phyloP scores from a whole-genome alignment of 2,329 filamentous ascomycete genomes.

The Phoma sp. region DNA sequence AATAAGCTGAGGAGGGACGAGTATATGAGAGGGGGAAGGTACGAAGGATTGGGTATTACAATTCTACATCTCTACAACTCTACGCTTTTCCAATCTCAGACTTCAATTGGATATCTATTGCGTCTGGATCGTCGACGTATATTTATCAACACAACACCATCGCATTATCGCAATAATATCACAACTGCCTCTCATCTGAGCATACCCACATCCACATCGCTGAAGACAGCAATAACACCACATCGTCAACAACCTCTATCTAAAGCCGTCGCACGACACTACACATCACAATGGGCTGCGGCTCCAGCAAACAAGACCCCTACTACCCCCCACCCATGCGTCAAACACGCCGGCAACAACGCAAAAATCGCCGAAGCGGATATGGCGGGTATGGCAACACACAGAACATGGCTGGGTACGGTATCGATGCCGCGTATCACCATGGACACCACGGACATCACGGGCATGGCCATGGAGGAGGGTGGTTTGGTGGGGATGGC shows the following conservation, averaged over 20 bases:
- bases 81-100: too few relatives aligned
- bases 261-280: not conserved
- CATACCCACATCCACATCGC: too few relatives aligned
- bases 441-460: not conserved
- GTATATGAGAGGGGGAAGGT: slow-evolving; percentile 5
- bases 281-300: slow-evolving; percentile 27
- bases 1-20: not conserved
- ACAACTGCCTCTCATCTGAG: too few relatives aligned
- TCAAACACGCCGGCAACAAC: slow-evolving; percentile 4
- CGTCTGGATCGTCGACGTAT: too few relatives aligned
- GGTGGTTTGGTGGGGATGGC: slow-evolving; percentile 20
- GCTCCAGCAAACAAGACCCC: slow-evolving; percentile 16
- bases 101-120: too few relatives aligned
- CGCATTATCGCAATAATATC: too few relatives aligned
- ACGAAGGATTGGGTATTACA: not conserved
- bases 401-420: not conserved
- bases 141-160: too few relatives aligned
- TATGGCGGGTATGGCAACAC: not conserved
- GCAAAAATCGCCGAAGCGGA: not conserved
- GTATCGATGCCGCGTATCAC: not conserved
- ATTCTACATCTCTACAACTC: not conserved
- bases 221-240: not conserved
- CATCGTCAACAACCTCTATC: not conserved
- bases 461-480: slow-evolving; percentile 2
- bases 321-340: slow-evolving; percentile 28